Conservation (phyloP, 805 yeast genomes). For the Cyberlindnera saturnus region DNA sequence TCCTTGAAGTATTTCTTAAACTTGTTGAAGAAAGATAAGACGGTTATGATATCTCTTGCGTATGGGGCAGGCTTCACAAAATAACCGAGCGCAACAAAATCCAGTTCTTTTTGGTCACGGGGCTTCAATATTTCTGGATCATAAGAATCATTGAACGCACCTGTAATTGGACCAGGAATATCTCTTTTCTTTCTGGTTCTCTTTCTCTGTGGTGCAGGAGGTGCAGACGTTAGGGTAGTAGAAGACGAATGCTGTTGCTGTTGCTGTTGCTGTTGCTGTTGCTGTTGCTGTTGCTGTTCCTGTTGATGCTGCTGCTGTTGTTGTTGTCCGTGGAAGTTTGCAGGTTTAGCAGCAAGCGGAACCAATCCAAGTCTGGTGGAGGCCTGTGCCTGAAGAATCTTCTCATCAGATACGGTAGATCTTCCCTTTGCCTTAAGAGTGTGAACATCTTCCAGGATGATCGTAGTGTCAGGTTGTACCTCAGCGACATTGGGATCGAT, state of each 20-base stretch:
- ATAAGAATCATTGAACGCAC: constrained; percentile 11
- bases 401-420: constrained; percentile 15
- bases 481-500: not conserved
- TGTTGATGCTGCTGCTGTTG: not conserved
- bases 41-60: constrained; percentile 18
- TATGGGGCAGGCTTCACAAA: constrained; percentile 20
- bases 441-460: constrained; percentile 17
- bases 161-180: constrained; percentile 20
- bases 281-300: not conserved
- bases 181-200: constrained; percentile 13
- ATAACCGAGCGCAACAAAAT: constrained; percentile 20
- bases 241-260: not conserved
- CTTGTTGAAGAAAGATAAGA: constrained; percentile 18
- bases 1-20: constrained; percentile 14
- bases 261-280: not conserved
- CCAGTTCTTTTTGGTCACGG: not conserved
- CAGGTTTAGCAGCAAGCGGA: constrained; percentile 5
- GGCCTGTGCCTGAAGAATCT: constrained; percentile 1
- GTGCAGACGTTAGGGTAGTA: not conserved
- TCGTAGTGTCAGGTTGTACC: not conserved
- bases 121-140: constrained; percentile 6
- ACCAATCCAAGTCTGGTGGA: constrained; percentile 11
- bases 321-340: not conserved
- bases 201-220: not conserved
- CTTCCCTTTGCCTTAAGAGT: constrained; percentile 19